phyloP scores from a whole-genome alignment of 306 rosid genomes.

The Abrus precatorius region DNA sequence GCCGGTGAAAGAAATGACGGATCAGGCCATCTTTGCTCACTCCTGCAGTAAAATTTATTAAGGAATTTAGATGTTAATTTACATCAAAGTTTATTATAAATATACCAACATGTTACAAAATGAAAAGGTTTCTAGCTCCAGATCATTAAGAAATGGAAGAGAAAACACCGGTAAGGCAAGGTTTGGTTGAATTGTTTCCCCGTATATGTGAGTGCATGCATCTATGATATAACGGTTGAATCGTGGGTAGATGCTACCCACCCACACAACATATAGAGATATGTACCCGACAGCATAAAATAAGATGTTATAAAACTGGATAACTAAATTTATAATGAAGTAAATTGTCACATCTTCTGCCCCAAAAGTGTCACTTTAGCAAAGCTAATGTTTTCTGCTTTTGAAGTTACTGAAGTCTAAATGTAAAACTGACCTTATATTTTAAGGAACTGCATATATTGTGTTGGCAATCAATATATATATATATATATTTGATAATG shows the following conservation, averaged over 20 bases:
- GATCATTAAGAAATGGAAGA: background rate
- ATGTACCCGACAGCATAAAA: background rate
- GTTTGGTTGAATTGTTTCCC: conserved; percentile 22
- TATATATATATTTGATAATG: background rate
- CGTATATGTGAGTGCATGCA: too few relatives aligned
- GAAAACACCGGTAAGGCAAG: conserved; percentile 24
- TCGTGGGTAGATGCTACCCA: too few relatives aligned
- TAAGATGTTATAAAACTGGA: background rate
- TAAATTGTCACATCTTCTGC: conserved; percentile 33
- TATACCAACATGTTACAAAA: background rate
- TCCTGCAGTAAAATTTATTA: conserved; percentile 50
- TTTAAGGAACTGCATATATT: background rate
- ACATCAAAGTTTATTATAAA: background rate
- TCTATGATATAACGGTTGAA: too few relatives aligned
- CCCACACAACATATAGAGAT: too few relatives aligned
- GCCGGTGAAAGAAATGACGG: conserved; percentile 75
- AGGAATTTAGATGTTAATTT: background rate
- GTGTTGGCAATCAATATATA: background rate
- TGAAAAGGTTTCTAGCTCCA: conserved; percentile 4
- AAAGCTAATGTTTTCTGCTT: background rate
- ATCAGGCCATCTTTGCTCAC: conserved; percentile 69
- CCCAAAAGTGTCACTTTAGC: conserved; percentile 17
- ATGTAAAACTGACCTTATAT: conserved; percentile 22
- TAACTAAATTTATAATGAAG: background rate
- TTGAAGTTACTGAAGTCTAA: conserved; percentile 34